Conservation (phyloP, 257 asterid species). For the Nyctanthes arbortristis region DNA sequence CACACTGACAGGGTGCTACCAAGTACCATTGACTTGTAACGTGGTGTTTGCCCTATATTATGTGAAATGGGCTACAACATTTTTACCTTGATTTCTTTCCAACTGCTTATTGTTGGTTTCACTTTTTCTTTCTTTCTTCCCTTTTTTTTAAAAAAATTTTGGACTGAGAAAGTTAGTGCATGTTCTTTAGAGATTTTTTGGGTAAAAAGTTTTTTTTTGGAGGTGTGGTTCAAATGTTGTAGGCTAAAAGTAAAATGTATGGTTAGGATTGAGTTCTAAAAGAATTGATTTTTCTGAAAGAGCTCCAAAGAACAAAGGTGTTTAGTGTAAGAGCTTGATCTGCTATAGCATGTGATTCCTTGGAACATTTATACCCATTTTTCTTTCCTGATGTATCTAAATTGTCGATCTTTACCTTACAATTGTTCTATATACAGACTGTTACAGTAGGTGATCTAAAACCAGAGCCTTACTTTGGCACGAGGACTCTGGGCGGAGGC, state of each 20-base stretch:
- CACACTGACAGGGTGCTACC: background rate
- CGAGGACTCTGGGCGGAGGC: constrained; percentile 88
- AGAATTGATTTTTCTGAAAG: too few relatives aligned
- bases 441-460: constrained; percentile 71
- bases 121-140: background rate
- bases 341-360: background rate
- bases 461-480: constrained; percentile 96
- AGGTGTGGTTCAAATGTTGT: too few relatives aligned
- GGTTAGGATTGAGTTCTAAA: too few relatives aligned
- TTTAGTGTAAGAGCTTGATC: too few relatives aligned
- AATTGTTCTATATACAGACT: constrained; percentile 39
- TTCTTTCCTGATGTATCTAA: constrained; percentile 1
- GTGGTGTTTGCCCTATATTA: background rate
- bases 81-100: background rate
- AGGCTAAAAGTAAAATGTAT: too few relatives aligned
- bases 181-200: too few relatives aligned
- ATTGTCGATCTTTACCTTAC: constrained; percentile 3
- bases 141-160: too few relatives aligned
- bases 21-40: background rate
- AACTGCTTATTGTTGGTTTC: background rate
- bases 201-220: too few relatives aligned
- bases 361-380: background rate
- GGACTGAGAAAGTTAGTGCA: too few relatives aligned
- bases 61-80: background rate
- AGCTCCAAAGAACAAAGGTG: too few relatives aligned